A percentile compares a stretch with the other conserved stretches of the same genome.
Evolutionary conservation across 768 basidiomycete species (phyloP).

Genomic region (Melanogaster broomeanus): DNA sequence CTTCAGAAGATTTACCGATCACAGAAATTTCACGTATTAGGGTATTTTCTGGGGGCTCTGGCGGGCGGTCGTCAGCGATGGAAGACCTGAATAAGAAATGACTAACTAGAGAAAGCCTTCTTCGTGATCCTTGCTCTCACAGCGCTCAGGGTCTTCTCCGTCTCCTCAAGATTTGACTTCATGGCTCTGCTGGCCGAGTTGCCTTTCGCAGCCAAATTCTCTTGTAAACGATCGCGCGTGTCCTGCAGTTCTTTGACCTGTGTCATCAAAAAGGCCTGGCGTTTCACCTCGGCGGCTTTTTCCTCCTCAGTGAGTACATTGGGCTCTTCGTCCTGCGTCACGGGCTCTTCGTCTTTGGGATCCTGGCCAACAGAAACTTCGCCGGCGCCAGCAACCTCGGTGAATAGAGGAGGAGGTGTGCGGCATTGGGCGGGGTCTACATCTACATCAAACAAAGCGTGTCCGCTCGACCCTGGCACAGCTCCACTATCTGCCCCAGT

Average conservation of each 20-base stretch:
- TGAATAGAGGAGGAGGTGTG: constrained; percentile 31
- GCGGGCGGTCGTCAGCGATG: not conserved
- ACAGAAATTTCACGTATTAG: not conserved
- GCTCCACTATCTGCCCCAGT: not conserved
- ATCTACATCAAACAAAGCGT: constrained; percentile 6
- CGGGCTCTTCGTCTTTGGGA: constrained; percentile 6
- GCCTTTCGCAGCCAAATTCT: constrained; percentile 2
- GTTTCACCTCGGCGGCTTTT: constrained; percentile 21
- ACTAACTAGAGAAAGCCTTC: constrained; percentile 21
- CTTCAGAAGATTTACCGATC: not conserved
- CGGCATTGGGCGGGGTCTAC: constrained; percentile 6
- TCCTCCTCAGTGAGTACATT: constrained; percentile 23
- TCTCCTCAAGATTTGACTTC: constrained; percentile 19
- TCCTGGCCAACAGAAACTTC: constrained; percentile 4
- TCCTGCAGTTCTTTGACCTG: constrained; percentile 18
- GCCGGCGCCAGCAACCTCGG: constrained; percentile 14
- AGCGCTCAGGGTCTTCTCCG: constrained; percentile 4
- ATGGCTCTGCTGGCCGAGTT: not conserved
- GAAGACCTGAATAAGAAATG: not conserved
- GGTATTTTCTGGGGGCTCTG: constrained; percentile 12
- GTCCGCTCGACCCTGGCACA: not conserved
- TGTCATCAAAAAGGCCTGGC: constrained; percentile 16
- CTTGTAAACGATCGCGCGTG: constrained; percentile 1
- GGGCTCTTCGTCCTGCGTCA: constrained; percentile 17
- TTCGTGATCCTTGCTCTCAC: constrained; percentile 18